Base-by-base conservation (phyloP, 768 basidiomycete genomes). In the Cytidiella melzeri region DNA sequence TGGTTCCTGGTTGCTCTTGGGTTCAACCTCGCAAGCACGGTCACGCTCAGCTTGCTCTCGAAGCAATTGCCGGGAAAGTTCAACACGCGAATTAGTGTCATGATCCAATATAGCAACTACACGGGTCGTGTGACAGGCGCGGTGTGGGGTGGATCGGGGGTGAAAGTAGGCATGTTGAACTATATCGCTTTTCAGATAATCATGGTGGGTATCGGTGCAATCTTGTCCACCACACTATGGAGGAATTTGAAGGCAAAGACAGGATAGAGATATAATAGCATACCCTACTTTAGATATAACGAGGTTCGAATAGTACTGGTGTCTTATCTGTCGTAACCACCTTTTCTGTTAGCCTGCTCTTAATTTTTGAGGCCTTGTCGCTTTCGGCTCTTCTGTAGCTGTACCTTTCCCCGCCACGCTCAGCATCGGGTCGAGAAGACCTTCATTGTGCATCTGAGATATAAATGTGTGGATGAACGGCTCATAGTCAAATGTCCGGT, bases 1-100 rank as follows among this genome's bases (percentile, higher is more conserved):
- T 75, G 81, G 80, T 75, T 75, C 67, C 69, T 76, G 36, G 69
- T 85, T 20, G 83, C 85, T 21, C 70, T 85, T 4, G 84, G 85
- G 1, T 87, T 86, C 70, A 86, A 86, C 62, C 67, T 86, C 10
- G 76, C 81, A n/a, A 82, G 75, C 54, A 85, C 82, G 2, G 77
- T 80, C 48, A 85, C 84, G 26, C 67, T 85, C 52, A 81, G 80
- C 50, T 61, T 84, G 48, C 64, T 87, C 23, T 81, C 79, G 53
- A 87, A 87, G 63, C 83, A 83, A 61, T 70, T 86, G 25, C 83
- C 84, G 1, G 69, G 72, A 5, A 64, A 67, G 50, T 85, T 80
- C 79, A 85, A 83, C 57, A 69, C 71, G 23, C 68, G 71, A 23
- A 71, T 71, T n/a, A 77, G 72, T 73, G 62, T 83, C 61, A 73